Evolutionary conservation across 345 rosid genomes (phyloP).

Genomic region (Nephelium lappaceum): DNA sequence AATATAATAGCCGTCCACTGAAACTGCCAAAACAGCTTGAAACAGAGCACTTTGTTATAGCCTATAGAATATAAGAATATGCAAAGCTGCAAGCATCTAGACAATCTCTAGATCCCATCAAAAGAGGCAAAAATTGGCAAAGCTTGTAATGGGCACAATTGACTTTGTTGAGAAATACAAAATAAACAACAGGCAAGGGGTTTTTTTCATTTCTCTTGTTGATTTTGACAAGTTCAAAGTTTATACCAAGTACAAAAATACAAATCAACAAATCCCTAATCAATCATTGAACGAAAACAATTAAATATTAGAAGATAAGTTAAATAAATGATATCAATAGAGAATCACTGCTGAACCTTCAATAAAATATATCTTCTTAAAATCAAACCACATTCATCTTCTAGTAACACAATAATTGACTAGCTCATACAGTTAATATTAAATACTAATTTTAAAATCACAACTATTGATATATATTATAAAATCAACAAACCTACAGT

Average conservation of each 20-base stretch:
- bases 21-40: neutral
- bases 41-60: neutral
- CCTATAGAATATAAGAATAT: neutral
- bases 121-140: neutral
- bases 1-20: neutral
- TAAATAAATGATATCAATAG: neutral
- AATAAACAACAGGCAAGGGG: neutral
- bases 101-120: neutral
- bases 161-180: neutral
- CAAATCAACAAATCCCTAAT: neutral
- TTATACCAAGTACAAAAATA: neutral
- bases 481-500: neutral
- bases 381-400: neutral
- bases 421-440: neutral
- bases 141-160: neutral
- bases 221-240: neutral
- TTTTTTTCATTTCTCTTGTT: neutral
- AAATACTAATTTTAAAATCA: neutral
- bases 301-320: neutral
- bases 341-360: neutral
- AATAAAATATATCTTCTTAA: neutral
- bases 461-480: neutral
- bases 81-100: neutral
- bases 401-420: neutral
- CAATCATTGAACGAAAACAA: neutral